phyloP scores from a whole-genome alignment of 495 filamentous ascomycete species.

The Physcia stellaris region DNA sequence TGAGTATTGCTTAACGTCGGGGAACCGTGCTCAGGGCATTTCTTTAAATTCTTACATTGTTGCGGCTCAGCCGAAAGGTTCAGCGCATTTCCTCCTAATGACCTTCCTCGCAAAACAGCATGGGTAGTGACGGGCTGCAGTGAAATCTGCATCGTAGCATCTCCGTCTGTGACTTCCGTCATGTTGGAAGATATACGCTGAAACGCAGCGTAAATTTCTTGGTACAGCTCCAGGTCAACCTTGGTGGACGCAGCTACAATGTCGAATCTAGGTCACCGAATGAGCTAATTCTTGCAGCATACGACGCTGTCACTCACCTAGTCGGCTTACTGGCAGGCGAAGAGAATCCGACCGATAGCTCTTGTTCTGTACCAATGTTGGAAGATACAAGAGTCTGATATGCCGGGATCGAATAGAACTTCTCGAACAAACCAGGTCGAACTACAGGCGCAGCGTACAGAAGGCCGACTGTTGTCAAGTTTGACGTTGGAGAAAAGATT shows the following conservation, averaged over 20 bases:
- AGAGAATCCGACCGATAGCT: background rate
- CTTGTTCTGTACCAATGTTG: background rate
- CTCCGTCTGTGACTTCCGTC: too few species aligned
- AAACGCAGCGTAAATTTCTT: too few species aligned
- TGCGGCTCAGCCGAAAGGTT: too few species aligned
- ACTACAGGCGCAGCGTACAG: constrained; percentile 7
- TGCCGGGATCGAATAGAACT: constrained; percentile 7
- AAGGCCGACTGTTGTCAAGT: constrained; percentile 3
- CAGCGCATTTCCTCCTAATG: too few species aligned
- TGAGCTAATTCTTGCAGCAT: background rate
- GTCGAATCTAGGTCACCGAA: background rate
- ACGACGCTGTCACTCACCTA: background rate
- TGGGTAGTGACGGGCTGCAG: too few species aligned
- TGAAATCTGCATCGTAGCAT: too few species aligned
- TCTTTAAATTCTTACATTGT: too few species aligned
- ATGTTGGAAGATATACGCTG: background rate
- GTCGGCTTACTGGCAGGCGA: background rate
- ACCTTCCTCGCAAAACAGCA: too few species aligned
- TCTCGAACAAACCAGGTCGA: constrained; percentile 12
- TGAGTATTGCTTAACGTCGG: background rate
- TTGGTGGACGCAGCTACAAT: background rate
- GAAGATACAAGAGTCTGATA: background rate
- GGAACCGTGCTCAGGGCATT: background rate
- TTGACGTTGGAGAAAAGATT: constrained; percentile 1
- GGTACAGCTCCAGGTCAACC: background rate